Base-by-base conservation (phyloP, 306 rosid species). In the Cucurbita pepo region DNA sequence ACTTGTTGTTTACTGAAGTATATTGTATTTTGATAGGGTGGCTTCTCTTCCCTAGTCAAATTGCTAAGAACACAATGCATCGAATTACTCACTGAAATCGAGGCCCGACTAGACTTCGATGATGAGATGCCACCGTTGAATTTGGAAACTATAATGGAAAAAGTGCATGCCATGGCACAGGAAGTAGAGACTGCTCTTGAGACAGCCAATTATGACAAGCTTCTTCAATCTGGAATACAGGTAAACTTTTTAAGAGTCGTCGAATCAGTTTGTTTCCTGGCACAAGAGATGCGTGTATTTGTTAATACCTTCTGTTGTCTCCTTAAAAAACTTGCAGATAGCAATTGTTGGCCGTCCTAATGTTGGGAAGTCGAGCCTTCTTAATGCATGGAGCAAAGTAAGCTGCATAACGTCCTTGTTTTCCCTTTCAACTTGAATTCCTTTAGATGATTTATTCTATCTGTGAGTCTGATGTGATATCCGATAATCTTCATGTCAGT, bases 301-400 rank as follows among this genome's bases (percentile, higher is more conserved):
- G 54, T 19, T 67, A 47, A 45, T 53, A 76, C 70, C 54, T 63
- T 52, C 73, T 54, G 76, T 73, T 6, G 80, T 64, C 45, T 43
- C 40, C 66, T 77, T 19, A 54, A 67, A 84, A 84, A 71, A 74
- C 72, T 76, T 81, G 81, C 93, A 94, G 97, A 81, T 94, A 78
- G 98, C 98, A 71, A 94, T 94, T 75, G 88, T 94, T 72, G 98
- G 97, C 75, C 95, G 97, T 21, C 98, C 98, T 69, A 94, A 94
- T 78, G 96, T 94, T 44, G 98, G 97, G 81, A 94, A 94, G 83
- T 94, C 98, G 21, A 90, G 98, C 85, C 94, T 94, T 78, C 98
- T 94, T 77, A 94, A 94, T 90, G 96, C 97, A 76, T 94, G 98
- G 98, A 87, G 97, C 92, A 90, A 86, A 89, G 98, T 94, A 87